These are phyloP conservation scores for Dothistroma septosporum DNA, from an alignment of 2,329 filamentous ascomycete genomes.

Conservation along the genomic window DNA sequence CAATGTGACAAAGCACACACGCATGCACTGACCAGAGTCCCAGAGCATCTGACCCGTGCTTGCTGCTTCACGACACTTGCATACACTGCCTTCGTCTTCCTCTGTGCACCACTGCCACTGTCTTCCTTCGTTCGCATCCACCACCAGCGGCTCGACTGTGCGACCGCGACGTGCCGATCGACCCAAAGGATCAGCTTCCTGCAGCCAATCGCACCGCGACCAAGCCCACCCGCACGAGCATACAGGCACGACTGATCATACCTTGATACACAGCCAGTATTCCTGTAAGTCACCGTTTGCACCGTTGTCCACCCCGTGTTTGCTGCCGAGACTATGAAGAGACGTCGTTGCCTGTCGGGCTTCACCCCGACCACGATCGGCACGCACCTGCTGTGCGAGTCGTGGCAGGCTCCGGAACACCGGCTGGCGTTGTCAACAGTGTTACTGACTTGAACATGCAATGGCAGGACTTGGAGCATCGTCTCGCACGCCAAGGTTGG, in stretches of 20 bases:
- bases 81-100: not conserved
- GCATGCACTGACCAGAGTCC: too few relatives aligned
- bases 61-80: not conserved
- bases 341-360: not conserved
- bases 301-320: not conserved
- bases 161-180: not conserved
- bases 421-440: slow-evolving; percentile 5
- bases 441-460: slow-evolving; percentile 15
- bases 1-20: not conserved
- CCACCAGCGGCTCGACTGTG: not conserved
- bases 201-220: not conserved
- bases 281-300: slow-evolving; percentile 1
- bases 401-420: not conserved
- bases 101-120: not conserved
- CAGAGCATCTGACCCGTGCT: not conserved
- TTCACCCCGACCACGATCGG: not conserved
- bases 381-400: slow-evolving; percentile 1
- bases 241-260: not conserved
- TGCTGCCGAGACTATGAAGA: slow-evolving; percentile 1
- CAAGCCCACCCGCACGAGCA: not conserved
- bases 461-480: slow-evolving; percentile 16
- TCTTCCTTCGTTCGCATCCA: not conserved
- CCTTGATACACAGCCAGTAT: not conserved
- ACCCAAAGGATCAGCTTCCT: not conserved
- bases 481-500: slow-evolving; percentile 16